These are phyloP conservation scores for Lactarius evosmus DNA, from an alignment of 768 basidiomycete species.

Conservation along the genomic window DNA sequence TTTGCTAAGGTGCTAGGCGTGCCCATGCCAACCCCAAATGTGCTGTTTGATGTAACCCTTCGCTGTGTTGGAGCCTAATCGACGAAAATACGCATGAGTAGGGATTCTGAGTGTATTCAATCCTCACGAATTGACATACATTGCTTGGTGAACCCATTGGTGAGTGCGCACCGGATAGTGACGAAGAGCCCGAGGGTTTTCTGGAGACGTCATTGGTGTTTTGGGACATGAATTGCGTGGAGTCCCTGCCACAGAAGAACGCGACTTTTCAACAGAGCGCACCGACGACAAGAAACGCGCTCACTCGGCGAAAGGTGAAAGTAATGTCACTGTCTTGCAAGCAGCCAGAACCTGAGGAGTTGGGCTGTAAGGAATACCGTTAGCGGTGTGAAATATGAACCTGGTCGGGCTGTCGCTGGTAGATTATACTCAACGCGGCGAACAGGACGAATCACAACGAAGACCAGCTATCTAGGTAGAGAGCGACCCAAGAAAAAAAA, in stretches of 20 bases:
- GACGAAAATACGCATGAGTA: slow-evolving; percentile 10
- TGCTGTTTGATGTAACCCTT: slow-evolving; percentile 45
- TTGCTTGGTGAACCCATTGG: slow-evolving; percentile 58
- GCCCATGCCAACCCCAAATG: slow-evolving; percentile 53
- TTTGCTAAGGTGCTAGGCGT: slow-evolving; percentile 43
- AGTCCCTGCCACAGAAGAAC: slow-evolving; percentile 19
- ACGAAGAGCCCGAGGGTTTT: slow-evolving; percentile 69
- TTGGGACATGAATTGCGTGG: slow-evolving; percentile 32
- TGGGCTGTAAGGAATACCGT: not conserved
- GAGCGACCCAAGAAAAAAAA: slow-evolving; percentile 3
- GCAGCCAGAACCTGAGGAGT: slow-evolving; percentile 1
- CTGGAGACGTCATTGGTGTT: slow-evolving; percentile 42
- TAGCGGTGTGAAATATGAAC: slow-evolving; percentile 5
- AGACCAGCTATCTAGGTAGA: not conserved
- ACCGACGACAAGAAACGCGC: not conserved
- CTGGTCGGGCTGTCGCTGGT: not conserved
- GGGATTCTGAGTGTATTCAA: slow-evolving; percentile 18
- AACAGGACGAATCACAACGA: not conserved
- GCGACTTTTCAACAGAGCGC: slow-evolving; percentile 1
- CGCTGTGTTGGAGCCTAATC: slow-evolving; percentile 43
- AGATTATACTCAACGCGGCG: not conserved
- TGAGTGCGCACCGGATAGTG: slow-evolving; percentile 59
- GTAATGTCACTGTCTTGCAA: slow-evolving; percentile 9
- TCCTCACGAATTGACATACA: slow-evolving; percentile 38
- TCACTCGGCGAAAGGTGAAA: slow-evolving; percentile 5